Evolutionary conservation across 371 early-diverging fungal species (phyloP), one percentile per base, ranked within the genome.

Genomic region (Mortierella polycephala): DNA sequence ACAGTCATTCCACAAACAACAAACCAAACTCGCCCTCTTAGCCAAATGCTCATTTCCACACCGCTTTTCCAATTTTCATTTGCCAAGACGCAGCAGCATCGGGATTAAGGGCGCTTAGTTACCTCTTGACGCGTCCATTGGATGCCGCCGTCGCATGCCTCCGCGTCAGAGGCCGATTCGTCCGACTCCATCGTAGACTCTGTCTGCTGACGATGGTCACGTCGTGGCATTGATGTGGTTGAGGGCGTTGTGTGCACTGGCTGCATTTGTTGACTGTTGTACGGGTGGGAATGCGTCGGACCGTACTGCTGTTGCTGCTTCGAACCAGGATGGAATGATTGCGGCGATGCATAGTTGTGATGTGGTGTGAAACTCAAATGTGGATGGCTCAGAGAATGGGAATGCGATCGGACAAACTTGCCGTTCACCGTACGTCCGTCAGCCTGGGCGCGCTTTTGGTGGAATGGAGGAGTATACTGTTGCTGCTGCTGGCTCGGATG

Each of bases 91-190:
- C n/a, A n/a, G n/a, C n/a, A n/a, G n/a, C n/a, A n/a, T n/a, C n/a
- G n/a, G n/a, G n/a, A n/a, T n/a, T n/a, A n/a, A n/a, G n/a, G n/a
- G n/a, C n/a, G n/a, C n/a, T n/a, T n/a, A n/a, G n/a, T 66, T 73
- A 73, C 74, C 67, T 73, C 67, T 63, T 67, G 62, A 58, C 74
- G 74, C 74, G 74, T 73, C 74, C 74, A 73, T 57, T 57, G 67
- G 18, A 53, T 45, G 16, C 63, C 60, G 16, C 55, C 52, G 39
- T 54, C 49, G 18, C 52, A 59, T 0, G 51, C 40, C 10, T 73
- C 74, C 21, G 50, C 20, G 42, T 73, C 74, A 5, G 74, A 73
- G 7, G 63, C 55, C 13, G 74, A 67, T 21, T 62, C 74, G n/a
- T 73, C 74, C n/a, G 74, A 73, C 54, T 72, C 73, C 57, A 71